These are phyloP conservation scores for Wallacemonas collosoma DNA, from an alignment of 208 protist species.

Conservation along the genomic window DNA sequence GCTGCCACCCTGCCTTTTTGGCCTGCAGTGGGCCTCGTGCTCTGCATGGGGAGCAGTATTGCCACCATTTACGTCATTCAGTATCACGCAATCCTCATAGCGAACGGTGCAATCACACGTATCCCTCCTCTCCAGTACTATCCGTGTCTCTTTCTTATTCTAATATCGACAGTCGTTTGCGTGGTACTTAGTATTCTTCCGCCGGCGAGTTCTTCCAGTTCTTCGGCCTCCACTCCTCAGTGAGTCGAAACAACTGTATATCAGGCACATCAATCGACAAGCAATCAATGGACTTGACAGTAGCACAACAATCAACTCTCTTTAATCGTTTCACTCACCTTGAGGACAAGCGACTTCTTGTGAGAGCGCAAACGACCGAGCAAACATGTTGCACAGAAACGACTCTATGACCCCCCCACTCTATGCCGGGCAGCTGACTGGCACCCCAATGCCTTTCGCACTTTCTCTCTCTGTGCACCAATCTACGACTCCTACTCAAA, in stretches of 20 bases:
- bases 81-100: conserved; percentile 17
- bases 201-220: background rate
- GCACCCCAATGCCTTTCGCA: too few relatives aligned
- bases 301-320: conserved; percentile 5
- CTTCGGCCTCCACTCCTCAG: background rate
- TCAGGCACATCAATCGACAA: background rate
- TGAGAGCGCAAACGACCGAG: too few relatives aligned
- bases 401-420: too few relatives aligned
- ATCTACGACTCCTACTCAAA: too few relatives aligned
- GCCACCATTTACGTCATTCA: conserved; percentile 6
- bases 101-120: background rate
- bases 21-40: conserved; percentile 1
- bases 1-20: conserved; percentile 1
- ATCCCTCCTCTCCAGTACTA: conserved; percentile 13
- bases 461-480: too few relatives aligned
- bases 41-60: conserved; percentile 16
- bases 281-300: background rate
- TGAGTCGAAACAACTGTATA: background rate
- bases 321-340: background rate
- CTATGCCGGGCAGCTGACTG: too few relatives aligned
- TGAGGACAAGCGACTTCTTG: too few relatives aligned
- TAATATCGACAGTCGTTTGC: conserved; percentile 13
- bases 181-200: background rate
- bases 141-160: conserved; percentile 1
- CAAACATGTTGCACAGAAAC: too few relatives aligned